Evolutionary conservation across 192 early-diverging fungal genomes (phyloP).

Genomic region (Entomortierella parvispora): DNA sequence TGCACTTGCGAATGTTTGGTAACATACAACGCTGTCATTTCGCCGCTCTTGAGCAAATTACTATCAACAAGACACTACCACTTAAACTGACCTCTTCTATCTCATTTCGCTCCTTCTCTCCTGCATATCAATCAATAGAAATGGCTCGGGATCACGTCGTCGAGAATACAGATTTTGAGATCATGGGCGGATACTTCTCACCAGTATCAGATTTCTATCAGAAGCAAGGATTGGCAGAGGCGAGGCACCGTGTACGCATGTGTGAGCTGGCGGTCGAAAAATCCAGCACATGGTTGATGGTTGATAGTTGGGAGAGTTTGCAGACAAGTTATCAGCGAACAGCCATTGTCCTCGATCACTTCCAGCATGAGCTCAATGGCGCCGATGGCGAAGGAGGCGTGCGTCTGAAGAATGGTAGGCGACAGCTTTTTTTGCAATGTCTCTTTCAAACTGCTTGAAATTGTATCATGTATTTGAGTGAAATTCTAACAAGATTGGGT

Average conservation of each 20-base stretch:
- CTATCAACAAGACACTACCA: not conserved
- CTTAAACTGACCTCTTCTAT: constrained; percentile 4
- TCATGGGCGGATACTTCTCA: constrained; percentile 96
- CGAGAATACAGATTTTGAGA: constrained; percentile 79
- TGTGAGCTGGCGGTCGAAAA: constrained; percentile 87
- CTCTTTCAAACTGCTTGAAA: not conserved
- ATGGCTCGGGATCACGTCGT: constrained; percentile 93
- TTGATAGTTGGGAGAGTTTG: constrained; percentile 93
- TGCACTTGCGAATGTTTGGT: constrained; percentile 99
- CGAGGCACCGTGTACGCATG: constrained; percentile 92
- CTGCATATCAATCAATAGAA: constrained; percentile 59
- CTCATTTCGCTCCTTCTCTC: not conserved
- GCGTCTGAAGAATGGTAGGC: constrained; percentile 64
- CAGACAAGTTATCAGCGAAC: constrained; percentile 86
- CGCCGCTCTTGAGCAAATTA: not conserved
- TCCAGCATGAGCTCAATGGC: constrained; percentile 88
- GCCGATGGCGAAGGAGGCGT: constrained; percentile 75
- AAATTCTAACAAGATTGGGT: not conserved
- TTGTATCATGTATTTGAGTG: not conserved
- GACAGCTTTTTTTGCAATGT: not conserved
- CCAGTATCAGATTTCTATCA: constrained; percentile 95
- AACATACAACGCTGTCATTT: no score
- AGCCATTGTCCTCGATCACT: constrained; percentile 93
- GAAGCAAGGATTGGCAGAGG: constrained; percentile 90
- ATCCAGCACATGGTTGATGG: constrained; percentile 93